A percentile compares a stretch with the other conserved stretches of the same genome.
Evolutionary conservation across 2,329 filamentous ascomycete species (phyloP).

Genomic region (Pseudopyrenochaeta lycopersici): DNA sequence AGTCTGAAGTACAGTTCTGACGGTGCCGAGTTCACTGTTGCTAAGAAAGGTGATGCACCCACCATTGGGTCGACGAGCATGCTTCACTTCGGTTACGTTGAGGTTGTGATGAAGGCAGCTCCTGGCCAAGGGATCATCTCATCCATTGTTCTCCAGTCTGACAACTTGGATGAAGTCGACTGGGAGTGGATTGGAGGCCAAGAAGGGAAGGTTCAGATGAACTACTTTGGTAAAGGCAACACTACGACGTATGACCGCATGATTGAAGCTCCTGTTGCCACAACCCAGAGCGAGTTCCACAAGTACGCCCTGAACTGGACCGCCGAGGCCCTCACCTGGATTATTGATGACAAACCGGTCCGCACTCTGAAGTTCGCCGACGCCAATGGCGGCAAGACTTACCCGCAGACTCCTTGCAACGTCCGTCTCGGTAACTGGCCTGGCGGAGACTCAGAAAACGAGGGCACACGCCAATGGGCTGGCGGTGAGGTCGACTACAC

Average conservation of each 20-base stretch:
- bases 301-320: slow-evolving; percentile 81
- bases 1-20: slow-evolving; percentile 54
- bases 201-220: slow-evolving; percentile 69
- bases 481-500: slow-evolving; percentile 64
- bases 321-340: slow-evolving; percentile 70
- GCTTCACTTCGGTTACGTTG: slow-evolving; percentile 84
- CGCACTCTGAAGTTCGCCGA: slow-evolving; percentile 70
- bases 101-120: slow-evolving; percentile 80
- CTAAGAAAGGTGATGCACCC: slow-evolving; percentile 59
- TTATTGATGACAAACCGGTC: slow-evolving; percentile 72
- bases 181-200: slow-evolving; percentile 82
- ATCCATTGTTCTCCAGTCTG: slow-evolving; percentile 82
- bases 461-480: slow-evolving; percentile 74
- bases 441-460: slow-evolving; percentile 57
- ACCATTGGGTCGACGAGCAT: slow-evolving; percentile 83
- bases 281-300: slow-evolving; percentile 66
- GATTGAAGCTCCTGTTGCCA: slow-evolving; percentile 65
- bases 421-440: slow-evolving; percentile 57
- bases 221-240: slow-evolving; percentile 81
- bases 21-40: slow-evolving; percentile 62
- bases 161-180: slow-evolving; percentile 87
- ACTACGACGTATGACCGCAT: slow-evolving; percentile 76
- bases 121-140: slow-evolving; percentile 79
- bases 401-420: slow-evolving; percentile 80
- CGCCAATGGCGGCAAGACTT: slow-evolving; percentile 66